These are phyloP conservation scores for Babesia divergens DNA, from an alignment of 169 alveolate species.

Conservation along the genomic window DNA sequence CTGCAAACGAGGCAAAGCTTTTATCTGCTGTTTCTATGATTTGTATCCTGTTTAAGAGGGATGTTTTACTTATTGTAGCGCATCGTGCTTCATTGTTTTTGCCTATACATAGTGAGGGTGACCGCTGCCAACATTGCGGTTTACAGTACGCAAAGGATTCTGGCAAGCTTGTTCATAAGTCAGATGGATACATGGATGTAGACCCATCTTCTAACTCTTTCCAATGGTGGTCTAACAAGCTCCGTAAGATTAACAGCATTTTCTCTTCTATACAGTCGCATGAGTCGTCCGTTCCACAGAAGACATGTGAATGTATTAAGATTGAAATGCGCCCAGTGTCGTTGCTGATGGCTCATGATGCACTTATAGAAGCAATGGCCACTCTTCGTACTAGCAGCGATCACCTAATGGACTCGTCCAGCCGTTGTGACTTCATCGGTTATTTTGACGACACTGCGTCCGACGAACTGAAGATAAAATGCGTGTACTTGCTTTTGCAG, in stretches of 20 bases:
- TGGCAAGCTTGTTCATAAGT: neutral
- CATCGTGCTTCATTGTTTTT: conserved; percentile 31
- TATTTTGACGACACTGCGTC: neutral
- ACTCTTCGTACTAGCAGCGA: conserved; percentile 15
- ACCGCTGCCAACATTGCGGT: conserved; percentile 29
- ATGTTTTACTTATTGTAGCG: conserved; percentile 27
- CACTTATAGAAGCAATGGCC: conserved; percentile 37
- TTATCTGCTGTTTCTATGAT: conserved; percentile 36
- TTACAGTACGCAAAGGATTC: neutral
- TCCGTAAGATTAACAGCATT: conserved; percentile 31
- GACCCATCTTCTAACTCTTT: neutral
- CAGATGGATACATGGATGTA: conserved; percentile 8
- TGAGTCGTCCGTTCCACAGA: neutral
- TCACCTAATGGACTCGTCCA: neutral
- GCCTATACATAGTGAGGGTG: conserved; percentile 9
- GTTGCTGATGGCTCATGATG: conserved; percentile 51
- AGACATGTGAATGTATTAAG: conserved; percentile 37
- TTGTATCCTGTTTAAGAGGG: conserved; percentile 56
- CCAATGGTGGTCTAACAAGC: conserved; percentile 39
- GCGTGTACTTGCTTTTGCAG: conserved; percentile 32
- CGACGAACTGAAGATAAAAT: conserved; percentile 32
- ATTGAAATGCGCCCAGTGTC: conserved; percentile 35
- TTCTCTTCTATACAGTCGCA: conserved; percentile 5
- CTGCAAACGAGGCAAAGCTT: conserved; percentile 43
- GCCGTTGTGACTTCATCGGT: conserved; percentile 41